Percentiles rank a stretch among this genome's conserved stretches.
These are phyloP conservation scores for Suillus clintonianus DNA, from an alignment of 768 basidiomycete genomes.

Conservation along the genomic window DNA sequence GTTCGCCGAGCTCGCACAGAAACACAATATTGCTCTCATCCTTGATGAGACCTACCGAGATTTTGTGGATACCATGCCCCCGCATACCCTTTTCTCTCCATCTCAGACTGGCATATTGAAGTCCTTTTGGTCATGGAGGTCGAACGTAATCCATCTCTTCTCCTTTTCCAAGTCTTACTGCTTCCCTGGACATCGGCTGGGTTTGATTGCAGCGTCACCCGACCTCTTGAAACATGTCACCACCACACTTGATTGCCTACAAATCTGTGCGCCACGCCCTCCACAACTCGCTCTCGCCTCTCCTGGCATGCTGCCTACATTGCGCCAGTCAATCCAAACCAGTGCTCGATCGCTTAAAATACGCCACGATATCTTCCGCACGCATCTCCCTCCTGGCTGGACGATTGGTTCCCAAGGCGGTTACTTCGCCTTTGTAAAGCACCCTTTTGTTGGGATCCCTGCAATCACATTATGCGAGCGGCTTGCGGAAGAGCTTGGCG, in stretches of 20 bases:
- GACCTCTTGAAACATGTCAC: conserved; percentile 47
- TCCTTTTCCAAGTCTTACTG: conserved; percentile 83
- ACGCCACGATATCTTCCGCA: conserved; percentile 60
- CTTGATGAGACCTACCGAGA: conserved; percentile 92
- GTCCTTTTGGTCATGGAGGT: conserved; percentile 51
- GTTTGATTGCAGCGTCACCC: conserved; percentile 66
- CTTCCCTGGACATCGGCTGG: conserved; percentile 82
- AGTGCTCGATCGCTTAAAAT: conserved; percentile 50
- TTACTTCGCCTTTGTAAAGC: conserved; percentile 77
- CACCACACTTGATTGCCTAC: conserved; percentile 75
- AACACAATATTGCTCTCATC: conserved; percentile 61
- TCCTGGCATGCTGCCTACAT: conserved; percentile 47
- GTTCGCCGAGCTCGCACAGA: conserved; percentile 61
- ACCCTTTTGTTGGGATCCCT: conserved; percentile 52
- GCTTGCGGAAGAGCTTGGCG: conserved; percentile 62
- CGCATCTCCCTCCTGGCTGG: conserved; percentile 56
- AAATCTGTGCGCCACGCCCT: conserved; percentile 77
- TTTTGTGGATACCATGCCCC: conserved; percentile 56
- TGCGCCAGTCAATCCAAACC: conserved; percentile 53
- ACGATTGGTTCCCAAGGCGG: conserved; percentile 64
- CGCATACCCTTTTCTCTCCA: conserved; percentile 57
- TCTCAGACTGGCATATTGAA: conserved; percentile 1
- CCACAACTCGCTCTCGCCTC: conserved; percentile 67
- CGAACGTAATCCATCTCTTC: conserved; percentile 65
- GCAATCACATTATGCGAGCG: conserved; percentile 57